phyloP scores from a whole-genome alignment of 2,329 filamentous ascomycete species.

The Botryotinia convoluta region DNA sequence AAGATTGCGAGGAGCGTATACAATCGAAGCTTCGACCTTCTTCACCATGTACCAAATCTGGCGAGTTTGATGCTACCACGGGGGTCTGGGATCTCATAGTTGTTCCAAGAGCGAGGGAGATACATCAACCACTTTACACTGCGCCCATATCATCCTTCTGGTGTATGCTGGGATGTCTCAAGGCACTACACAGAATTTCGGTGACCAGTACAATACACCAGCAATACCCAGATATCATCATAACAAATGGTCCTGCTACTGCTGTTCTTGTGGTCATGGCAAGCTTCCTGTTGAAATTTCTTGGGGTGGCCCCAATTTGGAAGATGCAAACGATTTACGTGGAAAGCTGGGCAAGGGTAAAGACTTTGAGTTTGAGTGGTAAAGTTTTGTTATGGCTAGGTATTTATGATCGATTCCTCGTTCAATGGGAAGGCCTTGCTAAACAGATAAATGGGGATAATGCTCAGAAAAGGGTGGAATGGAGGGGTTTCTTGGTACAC shows the following conservation, averaged over 20 bases:
- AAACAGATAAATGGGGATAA: slow-evolving; percentile 30
- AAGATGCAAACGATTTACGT: slow-evolving; percentile 78
- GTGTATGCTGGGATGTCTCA: slow-evolving; percentile 63
- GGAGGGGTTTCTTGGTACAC: slow-evolving; percentile 38
- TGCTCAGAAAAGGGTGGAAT: slow-evolving; percentile 32
- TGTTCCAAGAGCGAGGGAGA: slow-evolving; percentile 72
- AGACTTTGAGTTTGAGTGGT: slow-evolving; percentile 79
- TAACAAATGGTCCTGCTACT: slow-evolving; percentile 87
- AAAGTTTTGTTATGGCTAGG: slow-evolving; percentile 62
- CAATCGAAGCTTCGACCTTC: slow-evolving; percentile 29
- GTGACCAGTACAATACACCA: slow-evolving; percentile 35
- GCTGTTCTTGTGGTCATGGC: slow-evolving; percentile 72
- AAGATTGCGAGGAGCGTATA: slow-evolving; percentile 57
- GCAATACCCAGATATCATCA: slow-evolving; percentile 67
- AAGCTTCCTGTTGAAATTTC: slow-evolving; percentile 48
- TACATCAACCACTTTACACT: slow-evolving; percentile 77
- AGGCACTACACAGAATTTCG: slow-evolving; percentile 46
- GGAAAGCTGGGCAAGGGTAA: slow-evolving; percentile 88
- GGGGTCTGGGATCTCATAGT: slow-evolving; percentile 48
- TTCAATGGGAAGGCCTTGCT: slow-evolving; percentile 66
- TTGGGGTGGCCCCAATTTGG: slow-evolving; percentile 51
- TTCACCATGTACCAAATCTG: slow-evolving; percentile 22
- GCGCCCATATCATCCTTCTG: slow-evolving; percentile 66
- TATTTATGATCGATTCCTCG: slow-evolving; percentile 74
- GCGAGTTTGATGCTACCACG: slow-evolving; percentile 24